A percentile compares a stretch with the other conserved stretches of the same genome.
Evolutionary conservation across 371 early-diverging fungal species (phyloP).

Genomic region (Circinella umbellata): DNA sequence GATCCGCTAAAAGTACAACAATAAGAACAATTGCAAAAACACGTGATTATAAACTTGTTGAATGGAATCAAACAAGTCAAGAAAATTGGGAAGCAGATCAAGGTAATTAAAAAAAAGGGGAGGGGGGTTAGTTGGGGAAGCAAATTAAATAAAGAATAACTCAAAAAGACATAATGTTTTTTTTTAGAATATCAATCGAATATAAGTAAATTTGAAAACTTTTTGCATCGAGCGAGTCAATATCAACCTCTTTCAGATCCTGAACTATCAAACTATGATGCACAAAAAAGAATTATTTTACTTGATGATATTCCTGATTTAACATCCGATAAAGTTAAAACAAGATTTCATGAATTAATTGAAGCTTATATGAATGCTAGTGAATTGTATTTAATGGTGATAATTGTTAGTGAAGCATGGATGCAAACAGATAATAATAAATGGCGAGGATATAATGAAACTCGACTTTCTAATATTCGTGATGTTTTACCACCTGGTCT

Average conservation of each 20-base stretch:
- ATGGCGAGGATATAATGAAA: constrained; percentile 3
- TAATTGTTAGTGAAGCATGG: constrained; percentile 30
- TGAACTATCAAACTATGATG: neutral
- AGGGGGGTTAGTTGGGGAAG: neutral
- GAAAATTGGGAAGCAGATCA: constrained; percentile 2
- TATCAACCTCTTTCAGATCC: constrained; percentile 7
- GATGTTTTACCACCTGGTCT: constrained; percentile 25
- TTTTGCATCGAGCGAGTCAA: constrained; percentile 21
- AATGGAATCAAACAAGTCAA: constrained; percentile 30
- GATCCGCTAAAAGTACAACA: constrained; percentile 46
- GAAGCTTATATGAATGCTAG: neutral
- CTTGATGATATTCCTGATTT: constrained; percentile 53
- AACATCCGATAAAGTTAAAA: constrained; percentile 14
- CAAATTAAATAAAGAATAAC: neutral
- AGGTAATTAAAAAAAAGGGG: neutral
- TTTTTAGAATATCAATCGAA: constrained; percentile 21
- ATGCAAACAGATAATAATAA: constrained; percentile 5
- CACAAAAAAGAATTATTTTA: constrained; percentile 34
- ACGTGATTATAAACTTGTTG: constrained; percentile 25
- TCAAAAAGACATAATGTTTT: neutral
- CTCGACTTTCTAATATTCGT: neutral
- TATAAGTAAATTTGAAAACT: constrained; percentile 24
- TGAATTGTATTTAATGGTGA: constrained; percentile 28
- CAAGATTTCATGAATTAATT: constrained; percentile 30
- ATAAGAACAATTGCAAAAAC: constrained; percentile 29